These are phyloP conservation scores for Colletotrichum sp. DNA, from an alignment of 2,329 filamentous ascomycete genomes.

Conservation along the genomic window DNA sequence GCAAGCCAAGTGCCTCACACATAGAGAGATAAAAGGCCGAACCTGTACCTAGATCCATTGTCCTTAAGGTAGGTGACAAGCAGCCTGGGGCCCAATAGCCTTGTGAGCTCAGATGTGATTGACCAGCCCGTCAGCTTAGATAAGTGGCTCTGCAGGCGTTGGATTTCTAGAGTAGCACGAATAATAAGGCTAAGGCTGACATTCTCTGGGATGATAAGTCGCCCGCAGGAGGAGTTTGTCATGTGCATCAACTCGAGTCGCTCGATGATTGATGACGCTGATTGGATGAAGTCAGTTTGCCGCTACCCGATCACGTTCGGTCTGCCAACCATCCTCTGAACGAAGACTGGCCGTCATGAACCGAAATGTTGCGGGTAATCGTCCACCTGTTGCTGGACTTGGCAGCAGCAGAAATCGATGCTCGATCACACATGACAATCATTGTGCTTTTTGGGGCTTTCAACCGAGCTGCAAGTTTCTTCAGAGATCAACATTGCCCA, in stretches of 20 bases:
- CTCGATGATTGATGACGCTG: background rate
- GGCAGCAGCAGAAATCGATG: background rate
- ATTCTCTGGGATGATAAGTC: background rate
- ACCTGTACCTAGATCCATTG: background rate
- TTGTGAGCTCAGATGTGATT: background rate
- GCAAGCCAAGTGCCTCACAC: background rate
- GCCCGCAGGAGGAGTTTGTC: constrained; percentile 7
- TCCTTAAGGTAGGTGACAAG: background rate
- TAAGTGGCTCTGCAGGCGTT: background rate
- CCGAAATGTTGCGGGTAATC: background rate
- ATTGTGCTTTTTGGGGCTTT: background rate
- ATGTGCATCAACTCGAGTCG: constrained; percentile 1
- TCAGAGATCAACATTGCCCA: background rate
- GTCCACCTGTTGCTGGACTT: background rate
- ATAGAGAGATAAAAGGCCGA: background rate
- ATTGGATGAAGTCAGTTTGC: background rate
- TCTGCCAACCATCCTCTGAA: background rate
- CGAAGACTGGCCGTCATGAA: background rate
- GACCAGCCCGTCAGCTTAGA: background rate
- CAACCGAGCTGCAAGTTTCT: background rate
- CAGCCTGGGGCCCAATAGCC: background rate
- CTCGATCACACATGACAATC: background rate
- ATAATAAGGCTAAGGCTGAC: background rate
- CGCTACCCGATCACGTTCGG: background rate
- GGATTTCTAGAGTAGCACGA: background rate